Evolutionary conservation across 306 rosid species (phyloP).

Genomic region (Sphenostylis stenocarpa): DNA sequence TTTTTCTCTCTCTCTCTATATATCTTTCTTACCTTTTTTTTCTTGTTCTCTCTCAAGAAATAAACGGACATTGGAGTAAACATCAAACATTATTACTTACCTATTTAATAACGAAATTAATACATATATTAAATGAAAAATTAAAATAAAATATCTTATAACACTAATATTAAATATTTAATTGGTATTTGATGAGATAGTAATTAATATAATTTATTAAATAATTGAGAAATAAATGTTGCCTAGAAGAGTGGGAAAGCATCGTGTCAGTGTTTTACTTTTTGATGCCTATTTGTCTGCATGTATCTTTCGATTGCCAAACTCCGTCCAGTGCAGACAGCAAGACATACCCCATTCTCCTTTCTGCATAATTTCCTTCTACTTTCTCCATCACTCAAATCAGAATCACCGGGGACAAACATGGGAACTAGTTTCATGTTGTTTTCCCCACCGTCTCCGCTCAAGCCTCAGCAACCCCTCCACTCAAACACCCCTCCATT

Average conservation of each 20-base stretch:
- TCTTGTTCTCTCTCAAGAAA: too few relatives aligned
- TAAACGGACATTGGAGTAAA: too few relatives aligned
- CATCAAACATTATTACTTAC: too few relatives aligned
- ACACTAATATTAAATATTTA: too few relatives aligned
- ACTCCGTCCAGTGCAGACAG: not conserved
- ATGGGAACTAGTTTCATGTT: slow-evolving; percentile 43
- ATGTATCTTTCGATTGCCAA: slow-evolving; percentile 9
- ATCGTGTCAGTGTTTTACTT: slow-evolving; percentile 24
- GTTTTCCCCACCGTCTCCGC: slow-evolving; percentile 36
- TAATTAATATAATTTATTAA: too few relatives aligned
- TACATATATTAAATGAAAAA: too few relatives aligned
- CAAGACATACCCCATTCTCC: not conserved
- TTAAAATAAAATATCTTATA: too few relatives aligned
- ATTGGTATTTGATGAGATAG: not conserved
- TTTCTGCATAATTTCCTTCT: not conserved
- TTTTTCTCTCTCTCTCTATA: too few relatives aligned
- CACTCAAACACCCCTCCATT: slow-evolving; percentile 31
- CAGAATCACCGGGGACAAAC: not conserved
- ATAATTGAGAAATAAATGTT: not conserved
- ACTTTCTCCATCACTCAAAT: slow-evolving; percentile 16
- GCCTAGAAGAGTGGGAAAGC: not conserved
- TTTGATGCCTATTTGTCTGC: slow-evolving; percentile 47
- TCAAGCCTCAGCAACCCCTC: slow-evolving; percentile 28
- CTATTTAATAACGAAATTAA: too few relatives aligned
- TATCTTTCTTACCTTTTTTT: too few relatives aligned